Evolutionary conservation across 75 land plant species (phyloP), one percentile per base, ranked within the genome.

Genomic region (Sequoia sempervirens): DNA sequence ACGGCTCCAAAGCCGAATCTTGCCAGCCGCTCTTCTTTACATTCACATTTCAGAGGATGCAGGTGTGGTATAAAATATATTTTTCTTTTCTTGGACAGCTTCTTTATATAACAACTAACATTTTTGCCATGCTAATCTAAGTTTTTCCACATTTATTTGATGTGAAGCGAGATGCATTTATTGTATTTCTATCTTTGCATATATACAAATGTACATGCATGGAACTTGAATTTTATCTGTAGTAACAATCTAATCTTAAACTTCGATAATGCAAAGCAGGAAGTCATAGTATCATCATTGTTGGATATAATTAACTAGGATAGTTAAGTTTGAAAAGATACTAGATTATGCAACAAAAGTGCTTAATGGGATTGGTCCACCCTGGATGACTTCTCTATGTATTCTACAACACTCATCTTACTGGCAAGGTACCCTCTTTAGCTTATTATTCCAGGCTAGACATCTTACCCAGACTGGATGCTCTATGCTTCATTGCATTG

Each of bases 31-130:
- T 72, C 79, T 15, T 86, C 88, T 41, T 18, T 26, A 76, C 79
- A 50, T 13, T 83, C 82, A 82, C 80, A 83, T 76, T 88, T 88
- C 2, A 80, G 85, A 73, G 91, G 86, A 82, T 84, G 76, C 41
- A 87, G 81, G 87, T 83, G 74, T 32, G 40, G n/a, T 40, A 17
- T 78, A 53, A n/a, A 47, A 82, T 41, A 12, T 74, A 46, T 41
- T 20, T 40, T 70, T 80, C 56, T 53, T 40, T 52, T 30, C 15
- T 26, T 82, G 15, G 14, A 75, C 5, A 14, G n/a, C 54, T 37
- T 47, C 11, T 58, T 32, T 20, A 28, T 28, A 20, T 36, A 41
- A 58, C 41, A 58, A 30, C 41, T 52, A 8, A 54, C n/a, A 36
- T 76, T 28, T 13, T 61, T 5, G 9, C 20, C 9, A 17, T 86